Percentiles rank a stretch among this genome's conserved stretches.
Conservation (phyloP, 2,329 filamentous ascomycete genomes). For the Paraconiothyrium sp. region DNA sequence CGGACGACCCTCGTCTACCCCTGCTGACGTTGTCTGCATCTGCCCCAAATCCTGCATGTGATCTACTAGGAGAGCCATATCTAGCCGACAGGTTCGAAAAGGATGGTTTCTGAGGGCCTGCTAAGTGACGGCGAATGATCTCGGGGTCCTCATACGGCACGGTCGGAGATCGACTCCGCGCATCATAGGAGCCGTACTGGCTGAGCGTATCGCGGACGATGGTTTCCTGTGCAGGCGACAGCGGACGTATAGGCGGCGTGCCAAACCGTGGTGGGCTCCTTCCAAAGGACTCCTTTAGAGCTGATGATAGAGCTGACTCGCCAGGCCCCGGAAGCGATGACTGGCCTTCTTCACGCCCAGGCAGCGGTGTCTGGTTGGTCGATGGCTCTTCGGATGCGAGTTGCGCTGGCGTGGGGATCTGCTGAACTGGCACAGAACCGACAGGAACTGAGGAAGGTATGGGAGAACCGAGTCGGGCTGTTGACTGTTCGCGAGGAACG, state of each 20-base stretch:
- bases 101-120: conserved; percentile 63
- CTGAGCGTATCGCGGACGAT: conserved; percentile 67
- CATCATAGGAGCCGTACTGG: conserved; percentile 88
- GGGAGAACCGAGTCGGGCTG: conserved; percentile 65
- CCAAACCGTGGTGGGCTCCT: conserved; percentile 75
- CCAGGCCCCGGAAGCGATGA: conserved; percentile 78
- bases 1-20: conserved; percentile 56
- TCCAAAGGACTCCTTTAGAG: conserved; percentile 79
- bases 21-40: conserved; percentile 38
- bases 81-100: conserved; percentile 46
- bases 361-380: conserved; percentile 67
- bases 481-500: conserved; percentile 61
- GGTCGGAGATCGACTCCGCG: conserved; percentile 63
- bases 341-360: conserved; percentile 64
- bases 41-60: conserved; percentile 36
- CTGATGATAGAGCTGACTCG: conserved; percentile 86
- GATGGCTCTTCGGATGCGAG: conserved; percentile 50
- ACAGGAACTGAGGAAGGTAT: conserved; percentile 60
- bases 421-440: conserved; percentile 59
- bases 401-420: conserved; percentile 61
- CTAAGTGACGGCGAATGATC: conserved; percentile 91
- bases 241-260: conserved; percentile 61
- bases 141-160: conserved; percentile 86
- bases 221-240: conserved; percentile 63
- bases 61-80: conserved; percentile 50